Percentiles rank a stretch among this genome's conserved stretches.
phyloP scores from a whole-genome alignment of 2,329 filamentous ascomycete species.

The Penicillium sp. region DNA sequence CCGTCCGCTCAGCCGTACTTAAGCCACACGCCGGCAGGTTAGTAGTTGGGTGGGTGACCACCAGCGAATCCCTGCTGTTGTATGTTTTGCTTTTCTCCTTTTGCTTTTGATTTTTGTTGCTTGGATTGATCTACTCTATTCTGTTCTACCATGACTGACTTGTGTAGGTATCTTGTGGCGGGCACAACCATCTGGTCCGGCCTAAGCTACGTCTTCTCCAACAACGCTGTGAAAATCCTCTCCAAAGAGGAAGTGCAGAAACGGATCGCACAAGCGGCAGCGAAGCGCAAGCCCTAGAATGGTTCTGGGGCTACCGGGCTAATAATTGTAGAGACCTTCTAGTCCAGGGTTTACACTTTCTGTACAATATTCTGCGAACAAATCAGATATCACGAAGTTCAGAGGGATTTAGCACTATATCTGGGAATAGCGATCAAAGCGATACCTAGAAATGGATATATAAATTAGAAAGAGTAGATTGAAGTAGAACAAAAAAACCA shows the following conservation, averaged over 20 bases:
- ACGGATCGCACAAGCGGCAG: constrained; percentile 29
- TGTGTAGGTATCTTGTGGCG: constrained; percentile 72
- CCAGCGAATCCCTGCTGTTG: constrained; percentile 46
- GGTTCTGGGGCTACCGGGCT: not conserved
- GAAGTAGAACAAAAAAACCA: too few relatives aligned
- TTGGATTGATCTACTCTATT: not conserved
- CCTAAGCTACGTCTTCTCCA: constrained; percentile 82
- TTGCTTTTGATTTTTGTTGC: constrained; percentile 2
- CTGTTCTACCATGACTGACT: constrained; percentile 3
- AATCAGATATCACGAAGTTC: too few relatives aligned
- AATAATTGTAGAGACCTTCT: not conserved
- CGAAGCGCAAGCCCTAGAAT: constrained; percentile 21
- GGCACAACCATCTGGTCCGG: constrained; percentile 91
- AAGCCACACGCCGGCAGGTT: constrained; percentile 46
- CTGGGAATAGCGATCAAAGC: too few relatives aligned
- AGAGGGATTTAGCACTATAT: too few relatives aligned
- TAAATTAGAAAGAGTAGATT: too few relatives aligned
- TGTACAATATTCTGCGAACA: too few relatives aligned
- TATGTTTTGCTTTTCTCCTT: constrained; percentile 33
- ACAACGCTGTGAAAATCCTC: constrained; percentile 86
- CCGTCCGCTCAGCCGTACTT: constrained; percentile 48
- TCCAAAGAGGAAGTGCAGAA: constrained; percentile 41
- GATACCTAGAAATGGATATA: too few relatives aligned
- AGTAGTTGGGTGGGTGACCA: constrained; percentile 49
- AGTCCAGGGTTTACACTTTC: too few relatives aligned